These are phyloP conservation scores for Aspergillus sp. DNA, from an alignment of 2,329 filamentous ascomycete genomes.

Conservation along the genomic window DNA sequence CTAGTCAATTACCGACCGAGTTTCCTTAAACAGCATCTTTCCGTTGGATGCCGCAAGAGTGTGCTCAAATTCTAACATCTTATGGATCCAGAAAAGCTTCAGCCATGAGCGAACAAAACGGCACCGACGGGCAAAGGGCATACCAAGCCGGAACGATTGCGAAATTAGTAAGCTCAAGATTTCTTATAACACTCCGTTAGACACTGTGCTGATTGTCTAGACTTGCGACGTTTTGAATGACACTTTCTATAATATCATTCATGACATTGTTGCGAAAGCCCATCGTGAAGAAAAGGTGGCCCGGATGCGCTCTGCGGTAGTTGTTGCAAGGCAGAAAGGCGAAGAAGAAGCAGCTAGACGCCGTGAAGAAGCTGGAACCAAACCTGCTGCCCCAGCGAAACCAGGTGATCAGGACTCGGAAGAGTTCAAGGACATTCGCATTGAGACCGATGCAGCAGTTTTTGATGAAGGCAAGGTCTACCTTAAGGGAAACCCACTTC, in stretches of 20 bases:
- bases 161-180: constrained; percentile 36
- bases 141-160: constrained; percentile 40
- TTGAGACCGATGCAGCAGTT: constrained; percentile 53
- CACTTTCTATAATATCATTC: constrained; percentile 59
- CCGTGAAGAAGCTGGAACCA: constrained; percentile 31
- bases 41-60: background rate
- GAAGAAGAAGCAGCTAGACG: constrained; percentile 38
- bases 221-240: constrained; percentile 55
- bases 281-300: constrained; percentile 62
- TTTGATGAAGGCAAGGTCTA: constrained; percentile 55
- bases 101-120: constrained; percentile 32
- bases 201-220: constrained; percentile 24
- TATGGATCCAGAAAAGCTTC: background rate
- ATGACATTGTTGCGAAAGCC: constrained; percentile 57
- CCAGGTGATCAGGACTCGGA: constrained; percentile 35
- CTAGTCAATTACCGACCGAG: background rate
- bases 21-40: background rate
- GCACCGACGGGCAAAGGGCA: constrained; percentile 25
- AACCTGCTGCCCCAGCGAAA: constrained; percentile 33
- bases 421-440: constrained; percentile 35
- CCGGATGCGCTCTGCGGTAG: constrained; percentile 54
- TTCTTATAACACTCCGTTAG: constrained; percentile 5
- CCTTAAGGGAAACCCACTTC: constrained; percentile 58
- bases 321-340: constrained; percentile 44
- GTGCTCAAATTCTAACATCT: constrained; percentile 1